These are phyloP conservation scores for Thalassiosira exigua DNA, from an alignment of 352 stramenopile genomes.

Conservation along the genomic window DNA sequence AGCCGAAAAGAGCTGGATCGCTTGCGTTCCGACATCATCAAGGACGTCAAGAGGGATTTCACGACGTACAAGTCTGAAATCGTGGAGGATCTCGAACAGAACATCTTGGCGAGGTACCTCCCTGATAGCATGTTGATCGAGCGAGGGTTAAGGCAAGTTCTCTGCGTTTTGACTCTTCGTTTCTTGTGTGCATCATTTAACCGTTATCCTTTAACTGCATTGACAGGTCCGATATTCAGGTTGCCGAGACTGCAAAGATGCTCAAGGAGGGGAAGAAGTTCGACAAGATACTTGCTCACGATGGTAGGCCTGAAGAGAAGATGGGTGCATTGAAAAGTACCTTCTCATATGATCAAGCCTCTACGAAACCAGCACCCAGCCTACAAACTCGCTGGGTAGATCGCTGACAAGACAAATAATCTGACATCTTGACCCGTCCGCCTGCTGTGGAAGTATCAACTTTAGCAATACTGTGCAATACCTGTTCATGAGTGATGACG, in stretches of 20 bases:
- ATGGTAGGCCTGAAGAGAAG: slow-evolving; percentile 25
- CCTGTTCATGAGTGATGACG: too few species aligned
- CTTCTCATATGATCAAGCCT: too few species aligned
- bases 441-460: too few species aligned
- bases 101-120: slow-evolving; percentile 81
- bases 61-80: slow-evolving; percentile 83
- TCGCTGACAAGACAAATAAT: background rate
- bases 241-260: slow-evolving; percentile 74
- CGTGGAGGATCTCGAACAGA: slow-evolving; percentile 81
- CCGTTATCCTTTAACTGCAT: background rate
- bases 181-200: too few species aligned
- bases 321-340: background rate
- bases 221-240: slow-evolving; percentile 71
- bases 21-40: slow-evolving; percentile 74
- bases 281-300: slow-evolving; percentile 71
- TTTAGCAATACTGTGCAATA: too few species aligned
- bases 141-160: background rate
- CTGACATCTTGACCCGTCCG: background rate
- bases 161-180: background rate
- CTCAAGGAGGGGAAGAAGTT: slow-evolving; percentile 74
- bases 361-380: slow-evolving; percentile 12
- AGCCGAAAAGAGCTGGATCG: slow-evolving; percentile 70
- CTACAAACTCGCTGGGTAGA: slow-evolving; percentile 37
- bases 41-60: slow-evolving; percentile 83
- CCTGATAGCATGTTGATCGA: slow-evolving; percentile 39